Evolutionary conservation across 805 yeast species (phyloP).

Genomic region (Diddensiella caesifluorescens): DNA sequence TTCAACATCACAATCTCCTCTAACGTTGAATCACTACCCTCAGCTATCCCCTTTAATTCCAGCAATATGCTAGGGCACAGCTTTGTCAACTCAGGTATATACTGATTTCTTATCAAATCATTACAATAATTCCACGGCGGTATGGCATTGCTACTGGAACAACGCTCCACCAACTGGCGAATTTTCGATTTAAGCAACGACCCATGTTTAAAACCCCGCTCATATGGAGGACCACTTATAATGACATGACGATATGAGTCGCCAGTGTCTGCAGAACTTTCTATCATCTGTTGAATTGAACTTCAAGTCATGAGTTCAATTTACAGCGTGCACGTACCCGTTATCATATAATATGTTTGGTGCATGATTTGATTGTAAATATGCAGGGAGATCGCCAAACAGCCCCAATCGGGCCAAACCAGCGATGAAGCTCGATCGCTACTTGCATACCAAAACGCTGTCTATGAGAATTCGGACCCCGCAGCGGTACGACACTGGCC

Average conservation of each 20-base stretch:
- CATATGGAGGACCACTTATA: slow-evolving; percentile 5
- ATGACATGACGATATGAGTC: slow-evolving; percentile 8
- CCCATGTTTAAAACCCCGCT: slow-evolving; percentile 8
- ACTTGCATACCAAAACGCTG: too few relatives aligned
- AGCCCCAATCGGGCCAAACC: too few relatives aligned
- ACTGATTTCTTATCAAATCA: slow-evolving; percentile 1
- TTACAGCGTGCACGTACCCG: too few relatives aligned
- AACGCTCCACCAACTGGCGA: not conserved
- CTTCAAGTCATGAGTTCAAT: too few relatives aligned
- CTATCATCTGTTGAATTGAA: too few relatives aligned
- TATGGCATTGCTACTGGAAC: slow-evolving; percentile 2
- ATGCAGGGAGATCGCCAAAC: too few relatives aligned
- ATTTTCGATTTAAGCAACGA: slow-evolving; percentile 1
- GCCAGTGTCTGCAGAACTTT: too few relatives aligned
- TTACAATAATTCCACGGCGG: slow-evolving; percentile 6
- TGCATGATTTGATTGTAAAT: too few relatives aligned
- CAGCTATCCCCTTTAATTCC: slow-evolving; percentile 9
- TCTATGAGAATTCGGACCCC: too few relatives aligned
- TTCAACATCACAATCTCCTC: slow-evolving; percentile 8
- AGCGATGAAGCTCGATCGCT: too few relatives aligned
- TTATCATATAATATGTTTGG: too few relatives aligned
- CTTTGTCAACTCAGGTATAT: slow-evolving; percentile 1
- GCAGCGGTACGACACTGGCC: too few relatives aligned
- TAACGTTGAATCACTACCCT: slow-evolving; percentile 3
- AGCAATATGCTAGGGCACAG: slow-evolving; percentile 1